A percentile compares a stretch with the other conserved stretches of the same genome.
Evolutionary conservation across 805 yeast species (phyloP).

Genomic region (Saturnispora sanitii): DNA sequence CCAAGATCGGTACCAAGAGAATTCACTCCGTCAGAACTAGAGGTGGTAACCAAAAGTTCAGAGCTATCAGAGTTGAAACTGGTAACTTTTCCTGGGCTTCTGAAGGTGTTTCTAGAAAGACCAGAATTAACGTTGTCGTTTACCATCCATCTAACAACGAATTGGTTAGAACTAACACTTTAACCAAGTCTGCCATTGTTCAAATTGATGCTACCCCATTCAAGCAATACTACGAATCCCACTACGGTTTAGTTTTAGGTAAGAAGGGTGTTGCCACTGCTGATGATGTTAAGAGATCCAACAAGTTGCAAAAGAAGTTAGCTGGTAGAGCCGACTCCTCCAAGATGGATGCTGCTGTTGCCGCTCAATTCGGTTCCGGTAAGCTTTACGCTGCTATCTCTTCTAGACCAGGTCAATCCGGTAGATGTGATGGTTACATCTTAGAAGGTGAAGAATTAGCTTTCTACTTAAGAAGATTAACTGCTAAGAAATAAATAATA

Average conservation of each 20-base stretch:
- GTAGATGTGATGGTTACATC: conserved; percentile 99
- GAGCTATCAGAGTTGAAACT: conserved; percentile 98
- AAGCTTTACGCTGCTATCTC: conserved; percentile 97
- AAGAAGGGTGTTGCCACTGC: conserved; percentile 55
- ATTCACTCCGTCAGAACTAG: conserved; percentile 98
- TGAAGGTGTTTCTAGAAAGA: conserved; percentile 96
- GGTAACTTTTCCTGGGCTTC: conserved; percentile 99
- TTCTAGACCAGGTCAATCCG: conserved; percentile 99
- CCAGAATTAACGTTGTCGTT: conserved; percentile 95
- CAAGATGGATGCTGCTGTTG: conserved; percentile 82
- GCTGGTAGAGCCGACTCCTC: conserved; percentile 85
- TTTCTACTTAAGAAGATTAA: conserved; percentile 99
- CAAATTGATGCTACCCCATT: conserved; percentile 99
- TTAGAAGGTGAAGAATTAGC: conserved; percentile 99
- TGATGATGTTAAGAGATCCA: conserved; percentile 56
- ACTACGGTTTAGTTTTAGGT: conserved; percentile 91
- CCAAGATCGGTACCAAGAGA: conserved; percentile 98
- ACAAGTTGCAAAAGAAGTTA: conserved; percentile 81
- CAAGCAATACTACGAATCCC: conserved; percentile 98
- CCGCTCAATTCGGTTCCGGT: conserved; percentile 97
- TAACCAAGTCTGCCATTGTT: conserved; percentile 97
- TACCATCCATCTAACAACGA: conserved; percentile 99
- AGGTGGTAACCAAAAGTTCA: conserved; percentile 99
- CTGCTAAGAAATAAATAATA: conserved; percentile 84
- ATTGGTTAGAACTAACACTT: conserved; percentile 98